phyloP scores from a whole-genome alignment of 768 basidiomycete species.

The Gelatoporia subvermispora region DNA sequence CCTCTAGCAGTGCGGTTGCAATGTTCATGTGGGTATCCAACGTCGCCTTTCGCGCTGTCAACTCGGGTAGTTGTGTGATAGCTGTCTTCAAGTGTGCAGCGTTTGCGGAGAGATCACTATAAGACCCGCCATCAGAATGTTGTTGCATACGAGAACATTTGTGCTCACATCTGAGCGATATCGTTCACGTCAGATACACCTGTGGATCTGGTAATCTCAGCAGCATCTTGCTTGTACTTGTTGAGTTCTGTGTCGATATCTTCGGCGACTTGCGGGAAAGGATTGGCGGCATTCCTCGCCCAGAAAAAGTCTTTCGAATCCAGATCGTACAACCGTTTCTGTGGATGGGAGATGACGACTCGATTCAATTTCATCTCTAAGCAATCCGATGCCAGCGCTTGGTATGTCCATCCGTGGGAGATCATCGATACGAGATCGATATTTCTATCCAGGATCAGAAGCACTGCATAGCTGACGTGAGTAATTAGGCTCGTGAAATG shows the following conservation, averaged over 20 bases:
- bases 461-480: conserved; percentile 47
- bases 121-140: conserved; percentile 2
- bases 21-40: conserved; percentile 99
- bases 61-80: conserved; percentile 92
- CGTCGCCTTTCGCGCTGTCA: conserved; percentile 94
- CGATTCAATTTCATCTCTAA: conserved; percentile 96
- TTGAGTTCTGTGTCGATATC: conserved; percentile 92
- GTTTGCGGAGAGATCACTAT: conserved; percentile 85
- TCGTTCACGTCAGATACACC: conserved; percentile 96
- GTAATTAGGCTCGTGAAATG: conserved; percentile 1
- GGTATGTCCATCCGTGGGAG: conserved; percentile 98
- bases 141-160: neutral
- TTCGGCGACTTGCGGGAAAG: conserved; percentile 97
- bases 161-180: conserved; percentile 81
- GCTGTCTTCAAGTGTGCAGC: conserved; percentile 94
- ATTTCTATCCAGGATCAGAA: conserved; percentile 92
- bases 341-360: conserved; percentile 73
- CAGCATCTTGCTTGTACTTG: conserved; percentile 92
- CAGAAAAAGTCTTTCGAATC: conserved; percentile 99
- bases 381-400: conserved; percentile 96
- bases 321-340: conserved; percentile 88
- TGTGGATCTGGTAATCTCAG: conserved; percentile 93
- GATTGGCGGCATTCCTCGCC: conserved; percentile 92
- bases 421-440: conserved; percentile 91
- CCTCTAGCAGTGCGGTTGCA: conserved; percentile 88